Percentiles rank a stretch among this genome's conserved stretches.
These are phyloP conservation scores for Daedaleopsis sinensis DNA, from an alignment of 768 basidiomycete genomes.

Conservation along the genomic window DNA sequence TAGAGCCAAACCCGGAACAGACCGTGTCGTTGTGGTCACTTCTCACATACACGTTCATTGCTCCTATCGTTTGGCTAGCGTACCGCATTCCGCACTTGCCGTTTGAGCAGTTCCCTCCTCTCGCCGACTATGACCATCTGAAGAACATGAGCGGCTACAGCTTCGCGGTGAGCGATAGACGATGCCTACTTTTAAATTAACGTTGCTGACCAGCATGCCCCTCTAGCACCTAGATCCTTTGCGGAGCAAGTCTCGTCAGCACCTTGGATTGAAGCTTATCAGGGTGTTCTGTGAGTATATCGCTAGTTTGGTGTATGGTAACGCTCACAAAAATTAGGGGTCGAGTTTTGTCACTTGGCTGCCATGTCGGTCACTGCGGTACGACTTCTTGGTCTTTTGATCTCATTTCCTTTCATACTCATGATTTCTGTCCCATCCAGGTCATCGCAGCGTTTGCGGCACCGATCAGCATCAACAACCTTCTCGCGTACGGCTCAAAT, in stretches of 20 bases:
- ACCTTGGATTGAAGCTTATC: slow-evolving; percentile 31
- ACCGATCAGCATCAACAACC: slow-evolving; percentile 37
- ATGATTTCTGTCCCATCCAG: slow-evolving; percentile 1
- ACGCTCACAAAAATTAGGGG: slow-evolving; percentile 5
- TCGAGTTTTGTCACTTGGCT: slow-evolving; percentile 22
- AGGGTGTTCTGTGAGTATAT: slow-evolving; percentile 24
- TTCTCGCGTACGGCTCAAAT: slow-evolving; percentile 30
- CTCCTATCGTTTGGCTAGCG: slow-evolving; percentile 50
- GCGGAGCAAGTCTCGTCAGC: slow-evolving; percentile 18
- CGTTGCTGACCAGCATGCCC: too few species aligned
- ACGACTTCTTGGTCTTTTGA: background rate
- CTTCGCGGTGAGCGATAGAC: slow-evolving; percentile 32
- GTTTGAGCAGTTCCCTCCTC: slow-evolving; percentile 44
- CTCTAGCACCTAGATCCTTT: slow-evolving; percentile 36
- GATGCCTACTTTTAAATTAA: slow-evolving; percentile 32
- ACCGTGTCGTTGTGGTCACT: slow-evolving; percentile 35
- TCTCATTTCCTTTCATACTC: background rate
- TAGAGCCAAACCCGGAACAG: slow-evolving; percentile 33
- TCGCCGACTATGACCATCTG: slow-evolving; percentile 50
- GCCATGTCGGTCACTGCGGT: slow-evolving; percentile 13
- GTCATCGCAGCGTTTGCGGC: slow-evolving; percentile 29
- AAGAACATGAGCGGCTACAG: slow-evolving; percentile 33
- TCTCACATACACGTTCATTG: slow-evolving; percentile 55
- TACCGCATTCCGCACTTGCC: slow-evolving; percentile 47
- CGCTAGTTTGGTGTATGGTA: background rate